Conservation (phyloP, 257 asterid species). For the Solanum pinnatisectum region DNA sequence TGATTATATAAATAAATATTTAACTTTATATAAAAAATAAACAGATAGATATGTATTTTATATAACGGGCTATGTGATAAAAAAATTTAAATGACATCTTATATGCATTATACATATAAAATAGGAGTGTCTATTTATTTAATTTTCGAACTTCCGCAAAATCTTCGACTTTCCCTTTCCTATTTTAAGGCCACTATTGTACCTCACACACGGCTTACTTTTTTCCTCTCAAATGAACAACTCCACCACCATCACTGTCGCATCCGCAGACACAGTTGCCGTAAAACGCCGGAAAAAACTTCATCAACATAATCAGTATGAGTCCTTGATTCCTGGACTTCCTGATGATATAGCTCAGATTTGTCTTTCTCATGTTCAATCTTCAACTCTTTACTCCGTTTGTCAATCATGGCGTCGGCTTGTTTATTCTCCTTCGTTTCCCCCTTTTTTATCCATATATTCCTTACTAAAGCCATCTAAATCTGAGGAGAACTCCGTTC, state of each 20-base stretch:
- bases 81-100: no score
- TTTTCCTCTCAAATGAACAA: not conserved
- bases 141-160: no score
- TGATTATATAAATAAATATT: no score
- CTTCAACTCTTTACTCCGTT: slow-evolving; percentile 50
- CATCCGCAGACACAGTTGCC: not conserved
- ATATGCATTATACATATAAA: no score
- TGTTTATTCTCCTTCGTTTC: slow-evolving; percentile 56
- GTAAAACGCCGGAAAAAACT: not conserved
- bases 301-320: slow-evolving; percentile 7
- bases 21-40: no score
- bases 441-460: slow-evolving; percentile 60
- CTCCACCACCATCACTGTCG: slow-evolving; percentile 31
- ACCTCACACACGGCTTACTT: not conserved
- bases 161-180: not conserved
- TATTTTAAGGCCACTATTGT: not conserved
- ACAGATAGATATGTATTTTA: no score
- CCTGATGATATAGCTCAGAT: slow-evolving; percentile 65
- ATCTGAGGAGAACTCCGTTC: slow-evolving; percentile 1
- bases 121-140: no score
- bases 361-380: slow-evolving; percentile 51
- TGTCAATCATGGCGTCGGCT: slow-evolving; percentile 76
- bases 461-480: slow-evolving; percentile 28
- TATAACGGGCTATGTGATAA: no score
- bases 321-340: slow-evolving; percentile 43